Conservation (phyloP, 257 asterid species). For the Datura wrightii region DNA sequence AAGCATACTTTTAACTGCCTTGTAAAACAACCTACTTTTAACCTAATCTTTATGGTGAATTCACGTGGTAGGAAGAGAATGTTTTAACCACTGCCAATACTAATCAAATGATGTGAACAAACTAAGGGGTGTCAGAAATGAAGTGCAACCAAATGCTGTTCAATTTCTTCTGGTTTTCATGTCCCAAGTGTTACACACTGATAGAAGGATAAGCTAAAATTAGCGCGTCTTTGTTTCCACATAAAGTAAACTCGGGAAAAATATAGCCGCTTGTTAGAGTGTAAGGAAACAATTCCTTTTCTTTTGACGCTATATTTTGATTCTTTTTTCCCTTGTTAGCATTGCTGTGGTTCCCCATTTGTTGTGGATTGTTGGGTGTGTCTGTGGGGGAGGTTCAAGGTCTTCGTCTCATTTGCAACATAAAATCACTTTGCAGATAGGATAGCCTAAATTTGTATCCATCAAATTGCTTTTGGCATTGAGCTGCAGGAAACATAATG, state of each 20-base stretch:
- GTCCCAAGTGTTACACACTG: neutral
- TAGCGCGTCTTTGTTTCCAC: neutral
- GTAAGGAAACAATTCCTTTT: neutral
- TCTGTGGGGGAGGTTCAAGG: neutral
- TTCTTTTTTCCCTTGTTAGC: neutral
- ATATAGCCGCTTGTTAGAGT: neutral
- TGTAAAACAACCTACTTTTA: neutral
- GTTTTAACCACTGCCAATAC: neutral
- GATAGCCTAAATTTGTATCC: neutral
- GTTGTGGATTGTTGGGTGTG: neutral
- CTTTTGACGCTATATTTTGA: neutral
- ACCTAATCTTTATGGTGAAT: neutral
- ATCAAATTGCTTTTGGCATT: neutral
- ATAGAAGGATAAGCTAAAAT: constrained; percentile 7
- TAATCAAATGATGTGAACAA: neutral
- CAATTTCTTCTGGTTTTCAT: constrained; percentile 2
- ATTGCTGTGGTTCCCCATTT: neutral
- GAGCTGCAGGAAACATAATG: constrained; percentile 23
- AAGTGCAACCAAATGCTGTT: neutral
- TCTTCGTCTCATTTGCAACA: constrained; percentile 18
- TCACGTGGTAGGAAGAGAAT: neutral
- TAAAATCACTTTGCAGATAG: neutral
- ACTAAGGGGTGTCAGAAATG: neutral
- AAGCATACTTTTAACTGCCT: neutral
- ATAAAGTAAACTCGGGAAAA: neutral